Conservation (phyloP, 2,329 filamentous ascomycete genomes). For the Cryphonectria nitschkei region DNA sequence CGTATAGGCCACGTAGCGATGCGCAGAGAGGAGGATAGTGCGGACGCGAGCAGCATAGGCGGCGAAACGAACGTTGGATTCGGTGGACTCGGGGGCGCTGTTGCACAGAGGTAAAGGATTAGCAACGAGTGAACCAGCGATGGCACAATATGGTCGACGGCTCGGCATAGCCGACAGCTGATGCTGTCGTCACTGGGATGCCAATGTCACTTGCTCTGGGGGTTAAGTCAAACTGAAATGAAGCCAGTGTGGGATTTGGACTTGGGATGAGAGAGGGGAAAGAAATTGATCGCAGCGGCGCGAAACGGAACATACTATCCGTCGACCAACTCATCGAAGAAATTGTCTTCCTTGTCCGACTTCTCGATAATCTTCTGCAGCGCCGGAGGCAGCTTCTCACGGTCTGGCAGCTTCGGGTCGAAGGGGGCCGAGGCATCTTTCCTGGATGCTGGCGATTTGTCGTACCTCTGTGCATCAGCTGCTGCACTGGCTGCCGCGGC, state of each 20-base stretch:
- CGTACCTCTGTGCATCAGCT: slow-evolving; percentile 19
- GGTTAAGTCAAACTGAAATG: too few species aligned
- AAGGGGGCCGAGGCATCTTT: slow-evolving; percentile 37
- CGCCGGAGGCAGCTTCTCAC: slow-evolving; percentile 56
- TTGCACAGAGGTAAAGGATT: background rate
- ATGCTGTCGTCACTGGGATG: background rate
- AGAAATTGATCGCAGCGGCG: slow-evolving; percentile 33
- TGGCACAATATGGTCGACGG: too few species aligned
- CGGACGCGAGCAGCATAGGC: slow-evolving; percentile 85
- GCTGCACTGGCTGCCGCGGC: slow-evolving; percentile 25
- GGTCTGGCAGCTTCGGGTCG: slow-evolving; percentile 52
- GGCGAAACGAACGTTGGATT: slow-evolving; percentile 85
- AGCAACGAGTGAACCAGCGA: slow-evolving; percentile 12
- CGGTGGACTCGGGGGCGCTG: slow-evolving; percentile 78
- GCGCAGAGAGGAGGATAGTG: slow-evolving; percentile 86
- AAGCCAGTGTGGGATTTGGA: background rate
- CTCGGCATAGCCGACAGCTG: background rate
- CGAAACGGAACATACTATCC: slow-evolving; percentile 64
- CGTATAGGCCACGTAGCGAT: slow-evolving; percentile 96
- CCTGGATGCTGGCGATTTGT: slow-evolving; percentile 23
- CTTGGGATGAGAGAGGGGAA: background rate
- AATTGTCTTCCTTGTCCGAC: slow-evolving; percentile 67
- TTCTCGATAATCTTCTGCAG: slow-evolving; percentile 63
- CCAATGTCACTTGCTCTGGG: background rate
- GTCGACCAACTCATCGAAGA: slow-evolving; percentile 77